Conservation (phyloP, 345 rosid genomes). For the Salix koriyanagi region DNA sequence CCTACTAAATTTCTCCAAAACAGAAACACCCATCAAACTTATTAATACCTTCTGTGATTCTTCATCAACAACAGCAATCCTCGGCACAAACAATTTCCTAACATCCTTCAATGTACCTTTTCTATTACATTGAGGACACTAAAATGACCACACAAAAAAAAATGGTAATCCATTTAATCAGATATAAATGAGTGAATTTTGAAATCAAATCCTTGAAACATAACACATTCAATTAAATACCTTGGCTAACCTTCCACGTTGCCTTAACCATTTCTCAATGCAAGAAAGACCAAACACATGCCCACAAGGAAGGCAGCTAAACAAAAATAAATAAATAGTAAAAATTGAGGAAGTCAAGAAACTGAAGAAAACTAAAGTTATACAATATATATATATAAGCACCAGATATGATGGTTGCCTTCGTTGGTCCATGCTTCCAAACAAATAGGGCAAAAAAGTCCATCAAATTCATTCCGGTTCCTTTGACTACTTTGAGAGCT, state of each 20-base stretch:
- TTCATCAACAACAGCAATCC: constrained; percentile 67
- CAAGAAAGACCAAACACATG: constrained; percentile 83
- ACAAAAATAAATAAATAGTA: background rate
- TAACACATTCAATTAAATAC: constrained; percentile 26
- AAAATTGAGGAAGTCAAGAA: background rate
- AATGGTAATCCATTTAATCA: background rate
- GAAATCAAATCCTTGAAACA: background rate
- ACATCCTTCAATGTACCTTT: constrained; percentile 54
- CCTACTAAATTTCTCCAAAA: background rate
- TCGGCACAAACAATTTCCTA: constrained; percentile 66
- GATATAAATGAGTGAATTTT: background rate
- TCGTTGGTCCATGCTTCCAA: constrained; percentile 69
- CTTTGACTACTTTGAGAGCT: constrained; percentile 44
- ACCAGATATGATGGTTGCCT: constrained; percentile 80
- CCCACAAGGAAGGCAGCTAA: constrained; percentile 91
- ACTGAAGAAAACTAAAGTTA: background rate
- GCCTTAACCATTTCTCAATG: constrained; percentile 68
- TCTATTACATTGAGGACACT: constrained; percentile 90
- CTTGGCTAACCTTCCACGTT: constrained; percentile 49
- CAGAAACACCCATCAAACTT: background rate
- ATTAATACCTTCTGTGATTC: constrained; percentile 59
- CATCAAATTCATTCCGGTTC: constrained; percentile 53
- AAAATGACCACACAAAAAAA: background rate
- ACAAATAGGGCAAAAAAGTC: constrained; percentile 69
- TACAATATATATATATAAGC: background rate